Evolutionary conservation across 225 moss, liverwort and hornwort species (phyloP), one percentile per base, ranked within the genome.

Genomic region (Polytrichum commune): DNA sequence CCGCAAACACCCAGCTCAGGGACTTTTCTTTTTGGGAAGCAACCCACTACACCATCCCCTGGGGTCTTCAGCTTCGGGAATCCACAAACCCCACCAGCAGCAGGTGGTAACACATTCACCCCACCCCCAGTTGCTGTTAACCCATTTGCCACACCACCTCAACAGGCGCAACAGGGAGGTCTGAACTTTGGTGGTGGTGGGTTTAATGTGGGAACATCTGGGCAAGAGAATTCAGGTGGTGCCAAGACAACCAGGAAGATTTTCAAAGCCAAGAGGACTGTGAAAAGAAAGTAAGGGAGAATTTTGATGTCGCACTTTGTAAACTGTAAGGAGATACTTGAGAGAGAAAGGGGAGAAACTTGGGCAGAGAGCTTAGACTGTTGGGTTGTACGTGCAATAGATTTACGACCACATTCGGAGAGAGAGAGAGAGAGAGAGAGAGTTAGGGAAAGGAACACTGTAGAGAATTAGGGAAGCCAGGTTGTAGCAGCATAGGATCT

Each of bases 221-320:
- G 88, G 22, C 84, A 82, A 78, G 88, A 88, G 19, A 46, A 46
- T 13, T 13, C 46, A 46, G 55, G 78, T 29, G 77, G 84, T 67
- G 60, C 75, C 8, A 88, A 88, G 73, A 71, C 82, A 23, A 73
- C 33, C 16, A 75, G 88, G 60, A 88, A 88, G 74, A 77, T 82
- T 8, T 77, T 88, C 4, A 88, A 88, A 73, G 88, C 85, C 64
- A 88, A 85, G 77, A 85, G 88, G 80, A 82, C 74, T 60, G 73
- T 80, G 4, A 88, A 88, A 68, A 84, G 88, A 70, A 88, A 88
- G 79, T 84, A 79, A 75, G 19, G 5, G 4, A 65, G 29, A 19
- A 32, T 62, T 58, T 56, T 64, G 27, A 13, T 57, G 35, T 53
- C 63, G 24, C 60, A 29, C 60, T 19, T 16, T 32, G 27, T 69